These are phyloP conservation scores for Wallemia hederae DNA, from an alignment of 1,284 basidiomycete species.

Conservation along the genomic window DNA sequence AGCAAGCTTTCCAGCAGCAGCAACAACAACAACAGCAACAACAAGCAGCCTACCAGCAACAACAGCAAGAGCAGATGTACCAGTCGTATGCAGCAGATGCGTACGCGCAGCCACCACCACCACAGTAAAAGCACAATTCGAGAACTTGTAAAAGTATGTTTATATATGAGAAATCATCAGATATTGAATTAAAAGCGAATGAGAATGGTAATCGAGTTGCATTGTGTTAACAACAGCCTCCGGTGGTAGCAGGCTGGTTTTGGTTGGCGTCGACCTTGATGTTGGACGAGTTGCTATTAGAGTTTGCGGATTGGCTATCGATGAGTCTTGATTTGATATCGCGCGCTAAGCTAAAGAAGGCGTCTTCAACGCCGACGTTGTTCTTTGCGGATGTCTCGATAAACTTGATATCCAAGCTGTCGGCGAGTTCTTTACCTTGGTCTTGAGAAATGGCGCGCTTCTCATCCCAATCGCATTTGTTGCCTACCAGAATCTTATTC, in stretches of 20 bases:
- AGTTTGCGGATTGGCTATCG: background rate
- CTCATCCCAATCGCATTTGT: conserved; percentile 87
- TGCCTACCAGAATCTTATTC: conserved; percentile 90
- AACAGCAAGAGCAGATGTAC: background rate
- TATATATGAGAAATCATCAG: background rate
- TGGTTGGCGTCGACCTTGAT: background rate
- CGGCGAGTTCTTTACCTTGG: conserved; percentile 30
- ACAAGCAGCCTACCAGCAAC: no score
- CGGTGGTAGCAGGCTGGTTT: background rate
- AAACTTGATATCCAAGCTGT: conserved; percentile 73
- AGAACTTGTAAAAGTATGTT: background rate
- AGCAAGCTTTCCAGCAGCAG: background rate
- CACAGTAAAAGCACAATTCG: background rate
- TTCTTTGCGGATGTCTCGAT: conserved; percentile 96
- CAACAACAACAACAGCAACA: background rate
- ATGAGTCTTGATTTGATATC: background rate
- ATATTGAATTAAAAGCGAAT: background rate
- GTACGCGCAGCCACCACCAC: background rate
- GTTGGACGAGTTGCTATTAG: background rate
- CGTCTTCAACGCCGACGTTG: conserved; percentile 93
- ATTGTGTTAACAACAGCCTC: background rate
- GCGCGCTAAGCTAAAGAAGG: conserved; percentile 75
- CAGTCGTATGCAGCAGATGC: background rate
- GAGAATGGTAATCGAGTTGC: background rate
- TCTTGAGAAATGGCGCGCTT: conserved; percentile 49